Evolutionary conservation across 2,329 filamentous ascomycete species (phyloP).

Genomic region (Talaromyces sp.): DNA sequence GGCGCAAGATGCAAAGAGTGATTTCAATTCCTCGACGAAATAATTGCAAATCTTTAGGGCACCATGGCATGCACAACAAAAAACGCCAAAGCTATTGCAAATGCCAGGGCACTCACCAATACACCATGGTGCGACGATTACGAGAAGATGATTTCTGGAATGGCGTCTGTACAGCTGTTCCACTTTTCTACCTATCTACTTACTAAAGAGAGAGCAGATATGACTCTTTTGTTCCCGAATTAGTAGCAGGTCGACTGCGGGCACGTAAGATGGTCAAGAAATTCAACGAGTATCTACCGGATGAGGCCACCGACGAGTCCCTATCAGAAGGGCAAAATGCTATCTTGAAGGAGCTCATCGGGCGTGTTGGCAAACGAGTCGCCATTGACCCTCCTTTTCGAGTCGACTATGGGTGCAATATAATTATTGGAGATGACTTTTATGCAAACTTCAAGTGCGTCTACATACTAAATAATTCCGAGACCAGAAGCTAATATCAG

Average conservation of each 20-base stretch:
- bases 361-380: constrained; percentile 10
- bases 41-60: not conserved
- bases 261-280: constrained; percentile 7
- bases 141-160: constrained; percentile 9
- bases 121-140: constrained; percentile 8
- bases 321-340: not conserved
- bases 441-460: constrained; percentile 19
- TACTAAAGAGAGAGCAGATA: not conserved
- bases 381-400: constrained; percentile 18
- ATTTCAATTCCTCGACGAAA: not conserved
- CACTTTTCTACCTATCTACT: not conserved
- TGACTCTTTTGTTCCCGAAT: constrained; percentile 6
- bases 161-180: not conserved
- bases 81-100: not conserved
- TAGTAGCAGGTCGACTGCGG: constrained; percentile 5
- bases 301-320: constrained; percentile 6
- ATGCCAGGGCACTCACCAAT: constrained; percentile 1
- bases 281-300: constrained; percentile 6
- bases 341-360: constrained; percentile 13
- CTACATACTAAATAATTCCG: no score
- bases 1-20: not conserved
- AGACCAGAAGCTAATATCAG: not conserved
- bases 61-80: constrained; percentile 5
- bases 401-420: constrained; percentile 21
- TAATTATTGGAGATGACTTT: constrained; percentile 15